Conservation (phyloP, 495 filamentous ascomycete species). For the Talaromyces stipitatus region DNA sequence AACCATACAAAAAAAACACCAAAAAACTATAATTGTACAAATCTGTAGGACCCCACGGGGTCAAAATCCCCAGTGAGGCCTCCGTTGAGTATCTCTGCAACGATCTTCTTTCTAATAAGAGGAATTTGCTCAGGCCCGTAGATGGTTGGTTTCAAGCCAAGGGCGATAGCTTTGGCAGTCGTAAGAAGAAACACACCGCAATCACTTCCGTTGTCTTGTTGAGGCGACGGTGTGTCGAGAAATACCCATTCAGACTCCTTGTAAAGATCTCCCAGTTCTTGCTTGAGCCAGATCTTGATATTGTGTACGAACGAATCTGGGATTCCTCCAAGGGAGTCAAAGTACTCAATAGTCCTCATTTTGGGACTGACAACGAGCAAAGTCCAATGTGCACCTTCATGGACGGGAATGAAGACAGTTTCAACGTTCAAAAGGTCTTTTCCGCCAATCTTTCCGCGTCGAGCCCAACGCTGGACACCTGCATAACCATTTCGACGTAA, state of each 20-base stretch:
- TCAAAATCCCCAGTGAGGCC: conserved; percentile 47
- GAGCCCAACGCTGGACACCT: conserved; percentile 44
- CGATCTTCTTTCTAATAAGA: conserved; percentile 54
- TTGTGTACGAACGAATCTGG: conserved; percentile 23
- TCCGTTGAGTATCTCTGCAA: conserved; percentile 60
- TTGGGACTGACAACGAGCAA: conserved; percentile 62
- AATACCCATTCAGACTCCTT: conserved; percentile 55
- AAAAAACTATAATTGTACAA: background rate
- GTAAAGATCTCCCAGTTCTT: conserved; percentile 50
- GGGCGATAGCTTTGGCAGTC: conserved; percentile 60
- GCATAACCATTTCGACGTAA: conserved; percentile 45
- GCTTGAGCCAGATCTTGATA: conserved; percentile 48
- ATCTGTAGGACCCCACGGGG: conserved; percentile 12
- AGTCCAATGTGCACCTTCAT: conserved; percentile 46
- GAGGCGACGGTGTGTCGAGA: conserved; percentile 35
- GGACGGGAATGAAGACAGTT: conserved; percentile 56
- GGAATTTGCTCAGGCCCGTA: conserved; percentile 51
- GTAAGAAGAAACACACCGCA: conserved; percentile 77
- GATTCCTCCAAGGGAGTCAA: conserved; percentile 57
- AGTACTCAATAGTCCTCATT: conserved; percentile 58
- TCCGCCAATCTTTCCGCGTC: conserved; percentile 48
- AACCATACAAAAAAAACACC: conserved; percentile 3
- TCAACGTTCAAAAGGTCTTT: conserved; percentile 46
- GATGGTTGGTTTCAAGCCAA: conserved; percentile 54
- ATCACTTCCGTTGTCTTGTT: conserved; percentile 65